Conservation (phyloP, 2,329 filamentous ascomycete species). For the Akanthomyces dipterigenus region DNA sequence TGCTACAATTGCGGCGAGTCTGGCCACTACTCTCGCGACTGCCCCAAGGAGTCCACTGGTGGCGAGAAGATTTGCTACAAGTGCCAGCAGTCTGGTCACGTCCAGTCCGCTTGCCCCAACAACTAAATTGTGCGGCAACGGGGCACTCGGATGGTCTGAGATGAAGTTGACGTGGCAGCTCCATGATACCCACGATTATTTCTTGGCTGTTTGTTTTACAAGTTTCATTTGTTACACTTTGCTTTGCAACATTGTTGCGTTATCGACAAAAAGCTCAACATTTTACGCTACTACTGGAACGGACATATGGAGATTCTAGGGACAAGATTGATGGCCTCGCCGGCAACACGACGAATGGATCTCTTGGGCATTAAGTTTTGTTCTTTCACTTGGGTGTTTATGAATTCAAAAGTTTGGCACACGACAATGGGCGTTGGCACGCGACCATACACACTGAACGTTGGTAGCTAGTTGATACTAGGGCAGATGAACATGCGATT, state of each 20-base stretch:
- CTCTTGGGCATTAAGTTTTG: slow-evolving; percentile 9
- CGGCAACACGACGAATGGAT: slow-evolving; percentile 1
- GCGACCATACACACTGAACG: not conserved
- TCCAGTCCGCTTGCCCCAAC: slow-evolving; percentile 90
- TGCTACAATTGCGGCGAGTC: slow-evolving; percentile 98
- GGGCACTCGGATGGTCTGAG: slow-evolving; percentile 17
- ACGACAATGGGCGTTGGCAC: slow-evolving; percentile 7
- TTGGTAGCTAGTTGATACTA: slow-evolving; percentile 4
- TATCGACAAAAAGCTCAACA: slow-evolving; percentile 10
- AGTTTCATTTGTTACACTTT: slow-evolving; percentile 15
- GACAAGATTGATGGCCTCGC: slow-evolving; percentile 9
- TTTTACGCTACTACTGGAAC: slow-evolving; percentile 2
- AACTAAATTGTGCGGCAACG: slow-evolving; percentile 40
- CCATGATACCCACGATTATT: slow-evolving; percentile 36
- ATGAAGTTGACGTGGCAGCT: slow-evolving; percentile 33
- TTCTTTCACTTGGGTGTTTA: slow-evolving; percentile 7
- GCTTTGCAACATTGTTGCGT: slow-evolving; percentile 6
- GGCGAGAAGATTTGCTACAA: slow-evolving; percentile 98
- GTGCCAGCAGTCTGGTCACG: slow-evolving; percentile 77
- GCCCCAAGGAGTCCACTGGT: slow-evolving; percentile 79
- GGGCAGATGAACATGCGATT: slow-evolving; percentile 2
- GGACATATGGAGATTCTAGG: not conserved
- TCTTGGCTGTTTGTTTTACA: slow-evolving; percentile 20
- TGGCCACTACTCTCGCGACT: slow-evolving; percentile 92
- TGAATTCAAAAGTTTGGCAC: slow-evolving; percentile 9